Percentiles rank a stretch among this genome's conserved stretches.
These are phyloP conservation scores for Capronia americana DNA, from an alignment of 2,329 filamentous ascomycete species.

Conservation along the genomic window DNA sequence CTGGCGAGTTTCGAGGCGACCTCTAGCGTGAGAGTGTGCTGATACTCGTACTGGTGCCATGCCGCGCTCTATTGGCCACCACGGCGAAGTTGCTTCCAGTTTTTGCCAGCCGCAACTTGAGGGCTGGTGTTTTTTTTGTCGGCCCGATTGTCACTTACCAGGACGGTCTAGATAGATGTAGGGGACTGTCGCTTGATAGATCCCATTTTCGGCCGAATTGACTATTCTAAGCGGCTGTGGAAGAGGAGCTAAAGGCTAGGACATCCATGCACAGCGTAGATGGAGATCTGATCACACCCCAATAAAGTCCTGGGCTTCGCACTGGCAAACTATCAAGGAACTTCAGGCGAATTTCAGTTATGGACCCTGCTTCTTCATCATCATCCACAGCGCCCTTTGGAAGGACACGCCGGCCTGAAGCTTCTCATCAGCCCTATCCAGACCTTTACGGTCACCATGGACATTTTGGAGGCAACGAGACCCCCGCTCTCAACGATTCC, in stretches of 20 bases:
- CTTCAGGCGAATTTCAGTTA: not conserved
- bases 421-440: not conserved
- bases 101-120: not conserved
- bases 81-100: not conserved
- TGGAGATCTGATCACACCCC: not conserved
- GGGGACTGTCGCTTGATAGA: not conserved
- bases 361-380: constrained; percentile 3
- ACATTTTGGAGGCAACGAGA: not conserved
- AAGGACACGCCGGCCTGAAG: not conserved
- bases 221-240: not conserved
- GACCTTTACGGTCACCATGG: not conserved
- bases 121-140: not conserved
- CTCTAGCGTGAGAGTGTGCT: not conserved
- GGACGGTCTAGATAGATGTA: not conserved
- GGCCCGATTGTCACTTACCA: not conserved
- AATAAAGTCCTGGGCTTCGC: not conserved
- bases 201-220: not conserved
- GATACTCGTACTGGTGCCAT: not conserved
- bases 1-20: not conserved
- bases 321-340: not conserved
- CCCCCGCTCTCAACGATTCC: not conserved
- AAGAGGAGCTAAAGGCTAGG: not conserved
- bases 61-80: not conserved
- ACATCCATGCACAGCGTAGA: not conserved
- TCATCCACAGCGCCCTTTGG: not conserved